Evolutionary conservation across 148 eudicot species (phyloP).

Genomic region (Chenopodium berlandieri): DNA sequence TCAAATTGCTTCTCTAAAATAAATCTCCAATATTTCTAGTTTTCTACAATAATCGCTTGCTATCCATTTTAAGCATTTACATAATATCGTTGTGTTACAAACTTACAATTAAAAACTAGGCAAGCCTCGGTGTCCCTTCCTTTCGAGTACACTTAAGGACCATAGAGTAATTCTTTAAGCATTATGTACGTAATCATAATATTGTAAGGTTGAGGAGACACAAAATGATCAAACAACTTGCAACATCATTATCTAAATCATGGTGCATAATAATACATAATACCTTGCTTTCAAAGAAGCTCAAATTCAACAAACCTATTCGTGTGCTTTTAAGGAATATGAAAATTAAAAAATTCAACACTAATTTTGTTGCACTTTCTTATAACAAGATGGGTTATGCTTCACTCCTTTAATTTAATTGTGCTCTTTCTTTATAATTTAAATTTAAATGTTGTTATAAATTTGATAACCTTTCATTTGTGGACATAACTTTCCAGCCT

Average conservation of each 20-base stretch:
- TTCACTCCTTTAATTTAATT: background rate
- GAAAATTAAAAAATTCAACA: too few relatives aligned
- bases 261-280: background rate
- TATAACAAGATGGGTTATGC: conserved; percentile 12
- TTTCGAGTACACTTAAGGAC: too few relatives aligned
- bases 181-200: too few relatives aligned
- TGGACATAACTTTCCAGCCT: conserved; percentile 22
- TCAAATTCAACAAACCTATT: background rate
- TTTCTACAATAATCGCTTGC: too few relatives aligned
- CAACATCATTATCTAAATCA: background rate
- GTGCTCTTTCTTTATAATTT: background rate
- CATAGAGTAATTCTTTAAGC: too few relatives aligned
- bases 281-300: background rate
- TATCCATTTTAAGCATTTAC: too few relatives aligned
- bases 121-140: too few relatives aligned
- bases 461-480: too few relatives aligned
- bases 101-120: too few relatives aligned
- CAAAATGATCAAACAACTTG: background rate
- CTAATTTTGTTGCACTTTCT: conserved; percentile 18
- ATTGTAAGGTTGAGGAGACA: background rate
- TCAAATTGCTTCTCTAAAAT: too few relatives aligned
- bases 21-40: too few relatives aligned
- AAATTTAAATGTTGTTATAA: background rate
- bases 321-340: background rate
- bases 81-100: too few relatives aligned